phyloP scores from a whole-genome alignment of 768 basidiomycete genomes.

The Hydnum rufescens region DNA sequence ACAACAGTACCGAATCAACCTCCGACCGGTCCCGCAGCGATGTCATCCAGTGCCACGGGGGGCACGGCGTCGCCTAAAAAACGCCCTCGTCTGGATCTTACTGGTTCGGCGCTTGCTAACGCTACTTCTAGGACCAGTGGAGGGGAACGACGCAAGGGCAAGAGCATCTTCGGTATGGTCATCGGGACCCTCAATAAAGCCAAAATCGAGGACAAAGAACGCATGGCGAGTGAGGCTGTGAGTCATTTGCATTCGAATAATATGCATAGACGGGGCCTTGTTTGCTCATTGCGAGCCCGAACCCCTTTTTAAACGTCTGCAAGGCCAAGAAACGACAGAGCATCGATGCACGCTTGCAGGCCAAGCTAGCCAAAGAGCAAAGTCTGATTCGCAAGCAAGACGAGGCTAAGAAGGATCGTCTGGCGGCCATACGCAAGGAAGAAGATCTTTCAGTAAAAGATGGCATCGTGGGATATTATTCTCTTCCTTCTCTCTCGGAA shows the following conservation, averaged over 20 bases:
- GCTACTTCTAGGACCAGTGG: not conserved
- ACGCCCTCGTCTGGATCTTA: not conserved
- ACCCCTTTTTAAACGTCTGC: not conserved
- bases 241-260: not conserved
- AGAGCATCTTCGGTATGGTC: conserved; percentile 8
- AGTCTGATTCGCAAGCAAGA: conserved; percentile 7
- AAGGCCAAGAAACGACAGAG: conserved; percentile 8
- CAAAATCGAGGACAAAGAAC: conserved; percentile 5
- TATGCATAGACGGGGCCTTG: not conserved
- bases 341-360: conserved; percentile 8
- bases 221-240: conserved; percentile 7
- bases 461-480: conserved; percentile 5
- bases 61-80: too few relatives aligned
- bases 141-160: not conserved
- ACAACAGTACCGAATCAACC: too few relatives aligned
- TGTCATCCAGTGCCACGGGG: too few relatives aligned
- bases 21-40: too few relatives aligned
- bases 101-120: not conserved
- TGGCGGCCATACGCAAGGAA: conserved; percentile 7
- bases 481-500: not conserved
- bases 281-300: not conserved
- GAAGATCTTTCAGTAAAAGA: conserved; percentile 11
- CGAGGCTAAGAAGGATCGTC: conserved; percentile 7
- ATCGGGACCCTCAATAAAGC: conserved; percentile 10
- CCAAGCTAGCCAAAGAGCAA: conserved; percentile 10